Evolutionary conservation across 352 stramenopile species (phyloP).

Genomic region (Bremia lactucae): DNA sequence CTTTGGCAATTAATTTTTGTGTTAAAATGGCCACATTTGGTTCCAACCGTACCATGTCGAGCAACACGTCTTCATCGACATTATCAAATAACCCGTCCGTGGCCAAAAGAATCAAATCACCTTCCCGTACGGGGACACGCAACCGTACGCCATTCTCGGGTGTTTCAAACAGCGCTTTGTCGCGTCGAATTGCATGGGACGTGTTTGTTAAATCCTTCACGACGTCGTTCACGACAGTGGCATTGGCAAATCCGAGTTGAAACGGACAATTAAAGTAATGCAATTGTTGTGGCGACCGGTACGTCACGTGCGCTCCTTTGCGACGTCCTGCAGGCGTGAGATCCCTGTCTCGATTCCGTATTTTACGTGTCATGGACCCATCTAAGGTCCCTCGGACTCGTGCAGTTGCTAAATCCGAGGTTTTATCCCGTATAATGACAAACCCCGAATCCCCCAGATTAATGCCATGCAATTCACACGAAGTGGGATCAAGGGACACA

Average conservation of each 20-base stretch:
- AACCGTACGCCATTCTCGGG: constrained; percentile 86
- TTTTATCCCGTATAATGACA: constrained; percentile 73
- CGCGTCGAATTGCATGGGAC: constrained; percentile 35
- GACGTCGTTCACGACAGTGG: constrained; percentile 37
- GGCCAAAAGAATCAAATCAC: constrained; percentile 93
- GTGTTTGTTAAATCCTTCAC: constrained; percentile 38
- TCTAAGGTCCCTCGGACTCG: constrained; percentile 58
- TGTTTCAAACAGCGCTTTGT: constrained; percentile 87
- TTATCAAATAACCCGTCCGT: constrained; percentile 98
- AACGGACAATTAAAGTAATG: constrained; percentile 97
- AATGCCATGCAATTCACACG: constrained; percentile 88
- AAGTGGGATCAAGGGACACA: constrained; percentile 83
- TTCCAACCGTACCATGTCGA: constrained; percentile 59
- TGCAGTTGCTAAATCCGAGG: constrained; percentile 52
- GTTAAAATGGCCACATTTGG: constrained; percentile 63
- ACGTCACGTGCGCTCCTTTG: constrained; percentile 77
- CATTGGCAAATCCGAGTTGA: constrained; percentile 67
- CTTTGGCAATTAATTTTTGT: constrained; percentile 70
- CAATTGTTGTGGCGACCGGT: constrained; percentile 93
- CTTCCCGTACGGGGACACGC: constrained; percentile 86
- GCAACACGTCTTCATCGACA: constrained; percentile 74
- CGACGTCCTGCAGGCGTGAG: constrained; percentile 56
- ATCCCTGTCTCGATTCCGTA: constrained; percentile 50
- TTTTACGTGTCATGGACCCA: constrained; percentile 60
- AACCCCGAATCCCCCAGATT: constrained; percentile 92